phyloP scores from a whole-genome alignment of 164 flowering plant genomes.

The Macadamia tetraphylla region DNA sequence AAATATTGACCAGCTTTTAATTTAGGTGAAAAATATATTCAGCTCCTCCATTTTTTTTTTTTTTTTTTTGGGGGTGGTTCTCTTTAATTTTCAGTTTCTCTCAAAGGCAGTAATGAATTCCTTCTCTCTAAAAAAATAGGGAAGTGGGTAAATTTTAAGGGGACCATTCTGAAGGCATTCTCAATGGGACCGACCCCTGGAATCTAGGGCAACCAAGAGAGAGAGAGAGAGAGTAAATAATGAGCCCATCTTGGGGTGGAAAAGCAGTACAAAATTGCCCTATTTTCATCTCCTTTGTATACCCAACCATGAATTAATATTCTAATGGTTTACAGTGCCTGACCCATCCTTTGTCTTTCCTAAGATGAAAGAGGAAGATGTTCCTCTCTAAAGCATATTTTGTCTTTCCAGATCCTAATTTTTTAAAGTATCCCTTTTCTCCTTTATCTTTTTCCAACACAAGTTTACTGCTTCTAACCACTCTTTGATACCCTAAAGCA shows the following conservation, averaged over 20 bases:
- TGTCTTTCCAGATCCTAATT: conserved; percentile 21
- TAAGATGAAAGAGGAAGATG: conserved; percentile 10
- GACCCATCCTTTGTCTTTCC: conserved; percentile 26
- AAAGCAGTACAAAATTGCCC: conserved; percentile 6
- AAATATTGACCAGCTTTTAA: too few relatives aligned
- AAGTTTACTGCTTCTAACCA: conserved; percentile 6
- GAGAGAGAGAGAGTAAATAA: neutral
- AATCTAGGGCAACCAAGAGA: too few relatives aligned
- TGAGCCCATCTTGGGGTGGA: neutral
- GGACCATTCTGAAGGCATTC: too few relatives aligned
- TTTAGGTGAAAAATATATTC: too few relatives aligned
- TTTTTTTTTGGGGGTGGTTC: too few relatives aligned
- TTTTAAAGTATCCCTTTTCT: conserved; percentile 11
- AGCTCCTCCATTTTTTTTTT: too few relatives aligned
- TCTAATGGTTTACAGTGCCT: conserved; percentile 16
- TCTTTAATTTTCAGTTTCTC: too few relatives aligned
- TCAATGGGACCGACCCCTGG: too few relatives aligned
- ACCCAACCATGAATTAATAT: conserved; percentile 16
- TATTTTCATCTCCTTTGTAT: conserved; percentile 18
- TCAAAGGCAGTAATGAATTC: too few relatives aligned
- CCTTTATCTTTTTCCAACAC: conserved; percentile 11
- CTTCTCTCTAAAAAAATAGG: too few relatives aligned
- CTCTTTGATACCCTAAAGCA: conserved; percentile 14
- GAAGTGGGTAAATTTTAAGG: too few relatives aligned
- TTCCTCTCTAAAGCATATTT: conserved; percentile 25